Conservation (phyloP, 2,329 filamentous ascomycete genomes). For the Aureobasidium sp. region DNA sequence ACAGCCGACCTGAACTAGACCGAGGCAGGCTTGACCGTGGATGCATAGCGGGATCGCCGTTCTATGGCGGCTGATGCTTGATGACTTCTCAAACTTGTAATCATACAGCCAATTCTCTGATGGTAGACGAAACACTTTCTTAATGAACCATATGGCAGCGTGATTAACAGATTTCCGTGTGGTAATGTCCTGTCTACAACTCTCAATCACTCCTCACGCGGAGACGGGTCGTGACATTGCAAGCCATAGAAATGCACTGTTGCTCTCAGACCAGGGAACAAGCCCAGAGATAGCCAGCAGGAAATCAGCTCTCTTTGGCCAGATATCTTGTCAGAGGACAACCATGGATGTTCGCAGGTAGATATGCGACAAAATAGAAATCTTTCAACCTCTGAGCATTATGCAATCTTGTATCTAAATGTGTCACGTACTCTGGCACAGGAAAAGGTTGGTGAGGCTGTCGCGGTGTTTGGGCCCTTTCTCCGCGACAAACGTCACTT, state of each 20-base stretch:
- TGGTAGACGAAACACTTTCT: constrained; percentile 8
- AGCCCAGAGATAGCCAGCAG: neutral
- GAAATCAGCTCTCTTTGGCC: neutral
- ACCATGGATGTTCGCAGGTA: neutral
- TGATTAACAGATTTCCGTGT: neutral
- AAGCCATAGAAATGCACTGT: neutral
- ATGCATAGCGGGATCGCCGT: constrained; percentile 14
- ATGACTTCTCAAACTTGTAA: constrained; percentile 8
- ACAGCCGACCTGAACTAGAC: constrained; percentile 63
- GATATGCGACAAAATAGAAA: neutral
- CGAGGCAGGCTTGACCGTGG: neutral
- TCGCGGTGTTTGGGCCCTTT: neutral
- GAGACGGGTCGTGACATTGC: neutral
- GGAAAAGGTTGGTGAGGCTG: neutral
- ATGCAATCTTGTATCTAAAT: neutral
- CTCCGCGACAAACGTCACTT: neutral
- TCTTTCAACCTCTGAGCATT: neutral
- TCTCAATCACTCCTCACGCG: neutral
- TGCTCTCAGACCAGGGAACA: neutral
- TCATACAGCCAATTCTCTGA: constrained; percentile 10
- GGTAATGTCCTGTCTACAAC: neutral
- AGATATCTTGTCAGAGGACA: neutral
- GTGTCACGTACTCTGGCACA: neutral
- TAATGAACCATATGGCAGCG: neutral
- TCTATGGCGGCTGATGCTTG: constrained; percentile 12